Conservation (phyloP, 2,329 filamentous ascomycete genomes). For the Blastomyces gilchristii region DNA sequence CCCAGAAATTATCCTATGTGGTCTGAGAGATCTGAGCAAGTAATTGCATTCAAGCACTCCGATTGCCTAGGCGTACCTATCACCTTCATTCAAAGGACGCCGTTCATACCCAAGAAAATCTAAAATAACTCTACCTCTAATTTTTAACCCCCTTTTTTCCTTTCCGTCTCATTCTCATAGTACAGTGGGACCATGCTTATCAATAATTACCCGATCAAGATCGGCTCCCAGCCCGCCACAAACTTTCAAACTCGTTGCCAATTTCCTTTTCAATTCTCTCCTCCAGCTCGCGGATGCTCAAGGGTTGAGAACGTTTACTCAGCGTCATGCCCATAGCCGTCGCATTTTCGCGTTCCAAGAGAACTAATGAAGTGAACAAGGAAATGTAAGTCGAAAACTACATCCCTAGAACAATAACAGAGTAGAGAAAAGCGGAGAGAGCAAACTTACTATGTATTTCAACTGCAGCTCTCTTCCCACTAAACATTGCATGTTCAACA, state of each 20-base stretch:
- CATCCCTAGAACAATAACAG: not conserved
- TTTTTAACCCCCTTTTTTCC: not conserved
- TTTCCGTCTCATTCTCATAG: not conserved
- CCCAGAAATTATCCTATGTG: not conserved
- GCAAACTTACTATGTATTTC: slow-evolving; percentile 44
- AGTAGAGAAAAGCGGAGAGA: not conserved
- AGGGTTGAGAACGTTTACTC: slow-evolving; percentile 20
- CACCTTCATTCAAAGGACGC: not conserved
- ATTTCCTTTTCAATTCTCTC: slow-evolving; percentile 23
- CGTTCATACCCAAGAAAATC: not conserved
- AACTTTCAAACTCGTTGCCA: slow-evolving; percentile 24
- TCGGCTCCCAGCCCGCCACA: slow-evolving; percentile 15
- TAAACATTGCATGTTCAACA: slow-evolving; percentile 51
- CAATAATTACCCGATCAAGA: not conserved
- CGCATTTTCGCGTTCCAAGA: slow-evolving; percentile 27
- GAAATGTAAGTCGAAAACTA: not conserved
- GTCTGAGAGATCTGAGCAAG: not conserved
- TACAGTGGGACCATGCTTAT: too few species aligned
- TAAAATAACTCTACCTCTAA: not conserved
- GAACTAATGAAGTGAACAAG: not conserved
- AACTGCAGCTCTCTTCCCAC: slow-evolving; percentile 49
- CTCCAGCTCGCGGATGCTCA: slow-evolving; percentile 19
- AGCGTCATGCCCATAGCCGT: slow-evolving; percentile 20
- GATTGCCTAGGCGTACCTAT: not conserved
- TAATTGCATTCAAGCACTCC: not conserved